phyloP scores from a whole-genome alignment of 1,284 basidiomycete genomes.

The Lentinula novae-zelandiae region DNA sequence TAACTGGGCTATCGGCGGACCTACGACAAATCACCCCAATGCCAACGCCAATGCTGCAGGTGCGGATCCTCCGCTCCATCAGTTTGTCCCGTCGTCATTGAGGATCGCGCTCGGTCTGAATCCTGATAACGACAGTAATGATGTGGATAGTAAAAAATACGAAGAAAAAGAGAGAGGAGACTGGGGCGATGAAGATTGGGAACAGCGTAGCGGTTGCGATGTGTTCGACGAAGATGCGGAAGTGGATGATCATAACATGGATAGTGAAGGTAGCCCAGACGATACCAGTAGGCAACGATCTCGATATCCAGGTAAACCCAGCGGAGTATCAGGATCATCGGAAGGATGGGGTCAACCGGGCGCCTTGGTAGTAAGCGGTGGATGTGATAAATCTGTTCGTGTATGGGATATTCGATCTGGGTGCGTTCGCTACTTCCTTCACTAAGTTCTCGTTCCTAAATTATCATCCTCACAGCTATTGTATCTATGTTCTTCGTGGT shows the following conservation, averaged over 20 bases:
- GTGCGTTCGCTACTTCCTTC: slow-evolving; percentile 36
- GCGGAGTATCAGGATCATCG: slow-evolving; percentile 62
- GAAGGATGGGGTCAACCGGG: slow-evolving; percentile 56
- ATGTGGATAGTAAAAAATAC: slow-evolving; percentile 8
- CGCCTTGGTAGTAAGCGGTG: slow-evolving; percentile 43
- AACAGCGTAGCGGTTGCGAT: not conserved
- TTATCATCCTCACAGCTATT: slow-evolving; percentile 45
- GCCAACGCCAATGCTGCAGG: not conserved
- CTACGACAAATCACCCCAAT: not conserved
- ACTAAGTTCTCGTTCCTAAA: not conserved
- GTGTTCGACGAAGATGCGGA: slow-evolving; percentile 1
- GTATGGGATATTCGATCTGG: slow-evolving; percentile 92
- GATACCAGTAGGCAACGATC: not conserved
- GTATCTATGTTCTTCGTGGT: slow-evolving; percentile 77
- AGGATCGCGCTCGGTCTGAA: slow-evolving; percentile 18
- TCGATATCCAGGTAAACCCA: slow-evolving; percentile 35
- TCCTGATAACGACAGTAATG: slow-evolving; percentile 2
- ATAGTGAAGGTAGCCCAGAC: not conserved
- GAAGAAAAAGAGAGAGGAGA: not conserved
- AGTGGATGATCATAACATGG: not conserved
- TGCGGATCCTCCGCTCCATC: slow-evolving; percentile 5
- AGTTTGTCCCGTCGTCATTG: slow-evolving; percentile 16
- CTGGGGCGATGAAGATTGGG: not conserved
- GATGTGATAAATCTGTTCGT: slow-evolving; percentile 85
- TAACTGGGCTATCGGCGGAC: not conserved